Evolutionary conservation across 495 filamentous ascomycete species (phyloP).

Genomic region (Monascus purpureus): DNA sequence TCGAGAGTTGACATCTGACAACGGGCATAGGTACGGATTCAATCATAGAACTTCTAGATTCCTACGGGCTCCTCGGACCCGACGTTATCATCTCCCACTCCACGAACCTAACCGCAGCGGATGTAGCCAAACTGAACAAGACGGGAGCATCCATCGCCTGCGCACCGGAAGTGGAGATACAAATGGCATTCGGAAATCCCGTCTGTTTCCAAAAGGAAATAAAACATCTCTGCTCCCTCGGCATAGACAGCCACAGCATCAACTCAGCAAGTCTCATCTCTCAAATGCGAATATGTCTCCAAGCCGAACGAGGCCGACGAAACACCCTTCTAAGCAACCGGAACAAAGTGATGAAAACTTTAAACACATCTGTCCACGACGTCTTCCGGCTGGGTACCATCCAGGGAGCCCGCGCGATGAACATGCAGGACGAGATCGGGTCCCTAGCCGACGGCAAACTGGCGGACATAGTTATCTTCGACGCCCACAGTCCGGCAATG

Average conservation of each 20-base stretch:
- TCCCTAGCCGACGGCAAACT: constrained; percentile 29
- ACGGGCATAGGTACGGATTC: background rate
- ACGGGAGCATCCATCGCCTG: background rate
- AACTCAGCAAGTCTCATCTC: too few relatives aligned
- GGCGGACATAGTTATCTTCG: constrained; percentile 34
- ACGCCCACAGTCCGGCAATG: constrained; percentile 26
- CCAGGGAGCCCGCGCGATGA: constrained; percentile 29
- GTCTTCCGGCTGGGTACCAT: constrained; percentile 37
- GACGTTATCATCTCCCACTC: background rate
- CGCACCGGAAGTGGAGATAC: background rate
- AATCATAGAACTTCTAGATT: background rate
- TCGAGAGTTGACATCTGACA: background rate
- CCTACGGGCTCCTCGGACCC: background rate
- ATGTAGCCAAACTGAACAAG: background rate
- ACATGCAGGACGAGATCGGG: constrained; percentile 28
- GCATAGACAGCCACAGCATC: too few relatives aligned
- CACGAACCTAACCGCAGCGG: background rate
- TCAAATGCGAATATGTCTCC: too few relatives aligned
- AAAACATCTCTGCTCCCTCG: too few relatives aligned
- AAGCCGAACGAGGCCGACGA: too few relatives aligned
- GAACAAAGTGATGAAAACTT: too few relatives aligned
- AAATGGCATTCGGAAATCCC: background rate
- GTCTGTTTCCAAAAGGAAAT: too few relatives aligned
- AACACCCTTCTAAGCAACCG: too few relatives aligned
- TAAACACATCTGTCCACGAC: constrained; percentile 20